Percentiles rank a stretch among this genome's conserved stretches.
Evolutionary conservation across 179 eudicot species (phyloP).

Genomic region (Corrigiola litoralis): DNA sequence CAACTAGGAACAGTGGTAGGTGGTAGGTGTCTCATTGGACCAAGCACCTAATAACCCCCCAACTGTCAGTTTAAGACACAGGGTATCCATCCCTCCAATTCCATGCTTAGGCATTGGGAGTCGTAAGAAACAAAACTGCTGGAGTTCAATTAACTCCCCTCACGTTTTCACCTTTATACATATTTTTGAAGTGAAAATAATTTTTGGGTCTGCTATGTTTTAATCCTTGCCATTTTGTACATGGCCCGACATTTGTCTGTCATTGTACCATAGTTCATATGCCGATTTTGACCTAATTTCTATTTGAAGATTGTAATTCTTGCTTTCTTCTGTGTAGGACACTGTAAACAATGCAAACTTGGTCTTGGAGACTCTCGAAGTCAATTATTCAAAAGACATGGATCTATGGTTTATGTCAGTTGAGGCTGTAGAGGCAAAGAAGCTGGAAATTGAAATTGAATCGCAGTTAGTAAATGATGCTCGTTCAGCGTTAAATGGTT

Average conservation of each 20-base stretch:
- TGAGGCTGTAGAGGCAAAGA: constrained; percentile 53
- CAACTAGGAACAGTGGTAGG: no score
- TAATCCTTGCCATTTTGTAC: background rate
- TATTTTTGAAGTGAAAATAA: no score
- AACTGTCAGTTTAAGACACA: no score
- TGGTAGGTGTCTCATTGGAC: no score
- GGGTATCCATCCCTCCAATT: no score
- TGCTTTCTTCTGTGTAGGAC: constrained; percentile 32
- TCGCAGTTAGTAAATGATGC: constrained; percentile 47
- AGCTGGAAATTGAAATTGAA: constrained; percentile 58
- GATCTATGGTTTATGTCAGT: constrained; percentile 48
- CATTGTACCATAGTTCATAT: background rate
- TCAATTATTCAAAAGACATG: constrained; percentile 37
- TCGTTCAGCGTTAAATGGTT: constrained; percentile 35
- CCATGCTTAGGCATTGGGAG: no score
- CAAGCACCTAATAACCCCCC: no score
- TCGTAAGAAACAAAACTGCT: no score
- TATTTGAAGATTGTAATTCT: background rate
- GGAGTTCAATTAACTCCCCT: no score
- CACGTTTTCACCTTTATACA: no score
- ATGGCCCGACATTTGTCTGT: background rate
- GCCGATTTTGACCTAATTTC: background rate
- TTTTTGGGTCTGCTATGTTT: background rate
- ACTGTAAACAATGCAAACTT: constrained; percentile 44
- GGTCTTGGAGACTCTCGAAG: constrained; percentile 39